Evolutionary conservation across 257 asterid genomes (phyloP).

Genomic region (Prunella vulgaris): DNA sequence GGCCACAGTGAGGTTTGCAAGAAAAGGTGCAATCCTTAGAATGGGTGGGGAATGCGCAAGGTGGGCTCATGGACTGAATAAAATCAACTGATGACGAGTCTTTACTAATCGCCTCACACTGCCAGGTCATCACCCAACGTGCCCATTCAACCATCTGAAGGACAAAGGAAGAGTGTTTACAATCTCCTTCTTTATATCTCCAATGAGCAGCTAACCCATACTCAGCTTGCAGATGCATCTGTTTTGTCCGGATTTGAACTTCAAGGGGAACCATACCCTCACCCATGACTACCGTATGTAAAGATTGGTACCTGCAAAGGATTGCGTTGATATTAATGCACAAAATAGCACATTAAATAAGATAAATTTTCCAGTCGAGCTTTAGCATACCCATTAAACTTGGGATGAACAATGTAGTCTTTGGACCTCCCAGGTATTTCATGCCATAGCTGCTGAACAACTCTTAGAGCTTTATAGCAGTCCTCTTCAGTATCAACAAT

Average conservation of each 20-base stretch:
- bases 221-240: conserved; percentile 99
- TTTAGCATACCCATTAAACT: conserved; percentile 72
- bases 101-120: conserved; percentile 77
- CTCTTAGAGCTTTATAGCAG: conserved; percentile 74
- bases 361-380: background rate
- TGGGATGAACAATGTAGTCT: conserved; percentile 77
- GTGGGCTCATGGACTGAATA: conserved; percentile 46
- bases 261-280: conserved; percentile 81
- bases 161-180: conserved; percentile 68
- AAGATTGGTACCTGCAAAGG: conserved; percentile 73
- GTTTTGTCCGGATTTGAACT: conserved; percentile 90
- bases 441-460: conserved; percentile 74
- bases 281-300: conserved; percentile 77
- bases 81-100: conserved; percentile 46
- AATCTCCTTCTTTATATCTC: conserved; percentile 95
- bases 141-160: conserved; percentile 99
- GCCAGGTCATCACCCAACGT: conserved; percentile 96
- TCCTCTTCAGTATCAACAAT: conserved; percentile 87
- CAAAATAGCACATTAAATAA: background rate
- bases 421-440: conserved; percentile 88
- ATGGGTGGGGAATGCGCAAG: conserved; percentile 83
- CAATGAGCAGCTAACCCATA: conserved; percentile 98
- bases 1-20: conserved; percentile 58
- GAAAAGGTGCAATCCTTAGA: conserved; percentile 73
- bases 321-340: background rate